Percentiles rank a stretch among this genome's conserved stretches.
phyloP scores from a whole-genome alignment of 768 basidiomycete genomes.

The Gautieria morchelliformis region DNA sequence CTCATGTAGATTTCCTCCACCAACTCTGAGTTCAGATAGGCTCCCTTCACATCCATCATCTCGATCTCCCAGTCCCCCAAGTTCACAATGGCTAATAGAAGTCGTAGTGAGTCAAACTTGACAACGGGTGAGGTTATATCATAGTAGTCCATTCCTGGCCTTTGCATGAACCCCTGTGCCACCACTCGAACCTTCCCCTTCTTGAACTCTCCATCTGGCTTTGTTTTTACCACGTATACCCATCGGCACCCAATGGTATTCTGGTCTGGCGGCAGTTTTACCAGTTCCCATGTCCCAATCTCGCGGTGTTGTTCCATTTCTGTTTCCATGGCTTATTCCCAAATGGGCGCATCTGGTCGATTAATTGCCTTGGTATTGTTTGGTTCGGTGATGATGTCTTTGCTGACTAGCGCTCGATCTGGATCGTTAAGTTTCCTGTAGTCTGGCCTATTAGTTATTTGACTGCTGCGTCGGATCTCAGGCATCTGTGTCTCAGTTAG shows the following conservation, averaged over 20 bases:
- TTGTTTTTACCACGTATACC: slow-evolving; percentile 19
- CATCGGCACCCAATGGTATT: slow-evolving; percentile 16
- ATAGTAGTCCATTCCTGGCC: slow-evolving; percentile 18
- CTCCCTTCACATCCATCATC: slow-evolving; percentile 22
- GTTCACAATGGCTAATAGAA: slow-evolving; percentile 19
- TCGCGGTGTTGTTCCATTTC: slow-evolving; percentile 15
- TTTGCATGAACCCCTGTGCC: slow-evolving; percentile 15
- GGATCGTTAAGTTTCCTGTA: no score
- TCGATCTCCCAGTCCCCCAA: slow-evolving; percentile 19
- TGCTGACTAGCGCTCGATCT: neutral
- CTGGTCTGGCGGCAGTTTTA: slow-evolving; percentile 11
- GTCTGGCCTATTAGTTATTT: no score
- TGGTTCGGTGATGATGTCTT: neutral
- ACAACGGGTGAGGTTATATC: slow-evolving; percentile 33
- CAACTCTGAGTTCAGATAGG: slow-evolving; percentile 22
- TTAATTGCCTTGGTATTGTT: slow-evolving; percentile 10
- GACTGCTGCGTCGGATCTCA: no score
- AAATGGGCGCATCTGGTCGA: slow-evolving; percentile 11
- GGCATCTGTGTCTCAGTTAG: neutral
- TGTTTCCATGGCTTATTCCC: slow-evolving; percentile 17
- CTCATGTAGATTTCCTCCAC: slow-evolving; percentile 25
- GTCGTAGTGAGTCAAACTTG: slow-evolving; percentile 24
- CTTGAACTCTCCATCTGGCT: slow-evolving; percentile 15
- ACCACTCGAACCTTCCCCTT: slow-evolving; percentile 18
- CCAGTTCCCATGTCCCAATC: slow-evolving; percentile 17